Evolutionary conservation across 2,329 filamentous ascomycete genomes (phyloP).

Genomic region (Tolypocladium sp.): DNA sequence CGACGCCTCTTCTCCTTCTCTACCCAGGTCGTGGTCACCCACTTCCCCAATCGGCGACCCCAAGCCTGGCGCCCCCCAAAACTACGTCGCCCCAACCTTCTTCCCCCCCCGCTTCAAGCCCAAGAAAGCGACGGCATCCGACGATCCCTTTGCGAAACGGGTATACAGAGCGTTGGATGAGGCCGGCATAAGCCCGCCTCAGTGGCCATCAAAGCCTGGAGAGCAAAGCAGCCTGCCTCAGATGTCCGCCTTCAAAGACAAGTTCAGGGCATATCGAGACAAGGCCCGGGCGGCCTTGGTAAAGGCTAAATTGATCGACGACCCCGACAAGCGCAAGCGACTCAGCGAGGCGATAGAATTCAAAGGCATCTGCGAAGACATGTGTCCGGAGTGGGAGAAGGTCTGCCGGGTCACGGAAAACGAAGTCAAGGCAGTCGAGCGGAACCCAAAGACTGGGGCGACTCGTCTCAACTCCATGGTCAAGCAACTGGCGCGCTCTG

Average conservation of each 20-base stretch:
- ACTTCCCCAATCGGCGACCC: background rate
- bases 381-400: conserved; percentile 61
- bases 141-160: conserved; percentile 35
- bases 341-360: conserved; percentile 57
- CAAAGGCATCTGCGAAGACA: conserved; percentile 59
- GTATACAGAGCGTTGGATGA: conserved; percentile 44
- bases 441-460: conserved; percentile 32
- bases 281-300: conserved; percentile 49
- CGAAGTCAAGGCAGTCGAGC: conserved; percentile 49
- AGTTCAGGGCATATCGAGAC: conserved; percentile 47
- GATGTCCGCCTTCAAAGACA: conserved; percentile 46
- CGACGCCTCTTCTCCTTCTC: conserved; percentile 7
- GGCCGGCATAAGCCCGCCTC: conserved; percentile 43
- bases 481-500: conserved; percentile 58
- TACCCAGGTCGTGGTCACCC: background rate
- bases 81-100: conserved; percentile 13
- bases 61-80: background rate
- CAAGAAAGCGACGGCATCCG: conserved; percentile 10
- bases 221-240: conserved; percentile 38
- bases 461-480: conserved; percentile 48
- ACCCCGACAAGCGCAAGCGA: conserved; percentile 53
- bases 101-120: conserved; percentile 9
- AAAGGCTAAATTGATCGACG: conserved; percentile 52
- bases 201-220: conserved; percentile 47
- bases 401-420: conserved; percentile 53